These are phyloP conservation scores for Erysimum cheiri DNA, from an alignment of 441 rosid species.

Conservation along the genomic window DNA sequence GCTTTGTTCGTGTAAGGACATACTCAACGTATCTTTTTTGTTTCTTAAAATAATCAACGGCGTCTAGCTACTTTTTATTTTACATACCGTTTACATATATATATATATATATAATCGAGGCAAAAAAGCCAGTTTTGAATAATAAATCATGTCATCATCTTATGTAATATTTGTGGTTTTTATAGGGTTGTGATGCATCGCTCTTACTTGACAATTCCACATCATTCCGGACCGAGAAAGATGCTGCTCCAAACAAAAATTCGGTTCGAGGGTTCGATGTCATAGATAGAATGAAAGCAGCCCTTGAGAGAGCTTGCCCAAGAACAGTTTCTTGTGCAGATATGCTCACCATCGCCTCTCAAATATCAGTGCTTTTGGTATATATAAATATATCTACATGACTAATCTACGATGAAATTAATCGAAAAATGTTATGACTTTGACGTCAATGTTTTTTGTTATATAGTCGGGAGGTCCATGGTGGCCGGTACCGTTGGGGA, in stretches of 20 bases:
- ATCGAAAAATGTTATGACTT: background rate
- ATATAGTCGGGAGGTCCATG: slow-evolving; percentile 56
- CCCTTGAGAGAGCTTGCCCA: slow-evolving; percentile 53
- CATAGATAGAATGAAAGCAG: slow-evolving; percentile 56
- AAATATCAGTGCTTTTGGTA: slow-evolving; percentile 57
- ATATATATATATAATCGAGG: background rate
- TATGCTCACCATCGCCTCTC: slow-evolving; percentile 57
- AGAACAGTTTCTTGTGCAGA: slow-evolving; percentile 61
- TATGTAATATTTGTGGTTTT: background rate
- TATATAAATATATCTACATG: background rate
- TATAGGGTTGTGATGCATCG: slow-evolving; percentile 73
- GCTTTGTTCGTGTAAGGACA: slow-evolving; percentile 64
- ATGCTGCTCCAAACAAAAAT: slow-evolving; percentile 50
- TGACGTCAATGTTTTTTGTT: slow-evolving; percentile 7
- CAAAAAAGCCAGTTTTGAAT: background rate
- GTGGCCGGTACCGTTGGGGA: slow-evolving; percentile 53
- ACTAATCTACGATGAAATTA: background rate
- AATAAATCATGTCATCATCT: background rate
- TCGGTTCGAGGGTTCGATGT: slow-evolving; percentile 56
- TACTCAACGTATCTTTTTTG: background rate
- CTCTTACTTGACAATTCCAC: slow-evolving; percentile 52
- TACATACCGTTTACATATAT: background rate
- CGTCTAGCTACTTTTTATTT: too few relatives aligned
- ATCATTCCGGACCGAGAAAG: slow-evolving; percentile 59
- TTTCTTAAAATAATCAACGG: background rate